phyloP scores from a whole-genome alignment of 2,329 filamentous ascomycete genomes.

The Arthrobotrys entomopaga region DNA sequence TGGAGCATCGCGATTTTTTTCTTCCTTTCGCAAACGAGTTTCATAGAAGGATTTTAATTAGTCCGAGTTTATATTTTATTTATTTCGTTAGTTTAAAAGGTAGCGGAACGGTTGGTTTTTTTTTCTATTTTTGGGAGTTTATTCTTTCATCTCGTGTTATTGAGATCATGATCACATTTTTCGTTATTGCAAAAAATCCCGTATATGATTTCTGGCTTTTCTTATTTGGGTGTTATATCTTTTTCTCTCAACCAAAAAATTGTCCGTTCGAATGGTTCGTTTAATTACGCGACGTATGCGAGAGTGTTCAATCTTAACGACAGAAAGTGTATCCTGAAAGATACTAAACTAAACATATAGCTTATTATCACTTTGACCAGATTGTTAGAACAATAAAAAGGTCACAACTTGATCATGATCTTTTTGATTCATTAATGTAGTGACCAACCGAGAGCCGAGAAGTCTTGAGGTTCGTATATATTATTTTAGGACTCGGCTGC shows the following conservation, averaged over 20 bases:
- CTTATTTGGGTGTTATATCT: too few relatives aligned
- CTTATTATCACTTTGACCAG: background rate
- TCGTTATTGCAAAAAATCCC: background rate
- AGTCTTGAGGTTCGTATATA: background rate
- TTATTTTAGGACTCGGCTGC: background rate
- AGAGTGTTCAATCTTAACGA: background rate
- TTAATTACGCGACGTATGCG: too few relatives aligned
- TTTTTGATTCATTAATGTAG: too few relatives aligned
- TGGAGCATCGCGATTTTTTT: constrained; percentile 46
- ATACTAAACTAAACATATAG: too few relatives aligned
- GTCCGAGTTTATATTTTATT: constrained; percentile 17
- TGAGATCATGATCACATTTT: constrained; percentile 49
- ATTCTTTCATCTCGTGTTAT: constrained; percentile 22
- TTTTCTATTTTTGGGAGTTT: constrained; percentile 16
- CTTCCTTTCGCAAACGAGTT: constrained; percentile 18
- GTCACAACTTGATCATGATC: too few relatives aligned
- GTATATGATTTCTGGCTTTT: too few relatives aligned
- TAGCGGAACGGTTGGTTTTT: constrained; percentile 27
- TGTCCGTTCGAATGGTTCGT: too few relatives aligned
- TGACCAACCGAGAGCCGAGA: too few relatives aligned
- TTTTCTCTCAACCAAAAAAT: too few relatives aligned
- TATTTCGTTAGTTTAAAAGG: background rate
- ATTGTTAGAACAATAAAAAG: background rate
- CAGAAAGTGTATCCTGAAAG: too few relatives aligned
- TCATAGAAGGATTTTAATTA: constrained; percentile 39